A percentile compares a stretch with the other conserved stretches of the same genome.
Evolutionary conservation across 441 rosid species (phyloP).

Genomic region (Syzygium malaccense): DNA sequence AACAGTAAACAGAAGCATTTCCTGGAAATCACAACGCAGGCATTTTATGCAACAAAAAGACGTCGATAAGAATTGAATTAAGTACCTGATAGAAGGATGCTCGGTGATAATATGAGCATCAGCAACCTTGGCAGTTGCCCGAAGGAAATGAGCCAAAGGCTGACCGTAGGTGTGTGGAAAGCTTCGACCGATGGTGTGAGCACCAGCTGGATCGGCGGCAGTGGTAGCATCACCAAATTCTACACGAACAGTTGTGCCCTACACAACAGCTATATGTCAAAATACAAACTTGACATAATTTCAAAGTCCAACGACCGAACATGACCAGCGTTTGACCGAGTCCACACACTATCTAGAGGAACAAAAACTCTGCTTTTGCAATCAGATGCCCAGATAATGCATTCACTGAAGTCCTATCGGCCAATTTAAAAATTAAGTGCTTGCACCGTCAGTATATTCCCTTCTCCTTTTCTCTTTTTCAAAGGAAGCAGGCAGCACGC

Average conservation of each 20-base stretch:
- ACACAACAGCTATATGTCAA: slow-evolving; percentile 1
- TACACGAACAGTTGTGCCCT: slow-evolving; percentile 97
- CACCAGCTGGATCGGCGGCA: slow-evolving; percentile 59
- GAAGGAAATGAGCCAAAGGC: slow-evolving; percentile 92
- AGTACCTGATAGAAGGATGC: slow-evolving; percentile 74
- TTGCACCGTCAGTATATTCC: not conserved
- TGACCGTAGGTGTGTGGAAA: slow-evolving; percentile 89
- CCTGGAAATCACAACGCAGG: not conserved
- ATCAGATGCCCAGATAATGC: not conserved
- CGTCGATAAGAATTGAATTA: not conserved
- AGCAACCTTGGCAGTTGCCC: slow-evolving; percentile 71
- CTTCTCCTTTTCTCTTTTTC: too few relatives aligned
- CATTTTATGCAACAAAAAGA: not conserved
- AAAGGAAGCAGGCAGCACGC: not conserved
- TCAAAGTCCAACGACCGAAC: not conserved
- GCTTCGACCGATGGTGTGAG: slow-evolving; percentile 56
- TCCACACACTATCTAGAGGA: not conserved
- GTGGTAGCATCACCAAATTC: slow-evolving; percentile 88
- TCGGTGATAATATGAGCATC: slow-evolving; percentile 91
- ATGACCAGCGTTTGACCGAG: not conserved
- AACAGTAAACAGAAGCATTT: not conserved
- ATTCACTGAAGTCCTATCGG: not conserved
- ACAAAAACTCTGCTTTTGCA: not conserved
- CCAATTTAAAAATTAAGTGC: not conserved
- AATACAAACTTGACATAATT: not conserved